phyloP scores from a whole-genome alignment of 139 green algal species.

The Tetraselmis striata region DNA sequence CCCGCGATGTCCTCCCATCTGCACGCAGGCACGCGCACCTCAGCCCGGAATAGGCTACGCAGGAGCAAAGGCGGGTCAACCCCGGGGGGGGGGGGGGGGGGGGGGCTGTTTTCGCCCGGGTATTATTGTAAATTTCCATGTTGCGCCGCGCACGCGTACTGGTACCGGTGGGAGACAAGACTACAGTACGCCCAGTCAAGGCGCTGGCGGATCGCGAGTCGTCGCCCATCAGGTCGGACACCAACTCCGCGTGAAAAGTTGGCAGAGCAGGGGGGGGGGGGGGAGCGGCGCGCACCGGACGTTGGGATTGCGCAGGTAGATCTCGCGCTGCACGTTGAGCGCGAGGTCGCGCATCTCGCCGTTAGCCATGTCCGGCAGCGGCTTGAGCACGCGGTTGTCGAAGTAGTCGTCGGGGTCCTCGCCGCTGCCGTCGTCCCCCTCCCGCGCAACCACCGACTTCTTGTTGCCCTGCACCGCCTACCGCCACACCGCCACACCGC shows the following conservation, averaged over 20 bases:
- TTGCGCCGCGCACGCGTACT: no score
- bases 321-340: slow-evolving; percentile 38
- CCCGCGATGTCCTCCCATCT: slow-evolving; percentile 62
- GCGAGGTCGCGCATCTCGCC: slow-evolving; percentile 52
- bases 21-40: neutral
- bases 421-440: slow-evolving; percentile 4
- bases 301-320: slow-evolving; percentile 44
- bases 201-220: no score
- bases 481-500: neutral
- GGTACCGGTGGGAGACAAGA: no score
- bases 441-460: neutral
- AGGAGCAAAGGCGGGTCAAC: neutral
- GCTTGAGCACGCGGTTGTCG: slow-evolving; percentile 43
- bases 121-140: no score
- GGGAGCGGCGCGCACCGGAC: slow-evolving; percentile 17
- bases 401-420: slow-evolving; percentile 31
- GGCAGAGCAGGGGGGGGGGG: neutral
- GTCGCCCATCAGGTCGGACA: no score
- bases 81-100: no score
- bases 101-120: no score
- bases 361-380: slow-evolving; percentile 34
- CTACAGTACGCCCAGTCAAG: no score
- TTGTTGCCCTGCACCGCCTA: neutral
- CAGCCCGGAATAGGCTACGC: neutral
- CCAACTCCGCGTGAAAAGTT: neutral